These are phyloP conservation scores for Podila horticola DNA, from an alignment of 192 early-diverging fungal species.

Conservation along the genomic window DNA sequence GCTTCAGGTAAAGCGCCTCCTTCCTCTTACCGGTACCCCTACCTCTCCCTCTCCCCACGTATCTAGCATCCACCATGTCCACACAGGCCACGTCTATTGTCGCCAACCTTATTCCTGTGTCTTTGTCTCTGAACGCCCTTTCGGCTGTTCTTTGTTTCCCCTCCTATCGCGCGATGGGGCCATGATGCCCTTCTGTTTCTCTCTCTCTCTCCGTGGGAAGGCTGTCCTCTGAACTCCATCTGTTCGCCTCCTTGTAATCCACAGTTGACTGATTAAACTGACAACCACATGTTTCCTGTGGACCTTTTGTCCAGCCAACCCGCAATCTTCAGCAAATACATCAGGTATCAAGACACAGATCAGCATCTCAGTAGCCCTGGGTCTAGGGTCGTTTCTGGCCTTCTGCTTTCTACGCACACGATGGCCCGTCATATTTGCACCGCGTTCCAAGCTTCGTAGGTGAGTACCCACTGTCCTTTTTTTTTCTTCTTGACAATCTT, in stretches of 20 bases:
- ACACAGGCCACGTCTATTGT: neutral
- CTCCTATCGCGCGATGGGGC: neutral
- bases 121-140: neutral
- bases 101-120: neutral
- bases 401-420: slow-evolving; percentile 53
- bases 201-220: neutral
- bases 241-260: neutral
- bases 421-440: slow-evolving; percentile 55
- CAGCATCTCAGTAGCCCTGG: slow-evolving; percentile 21
- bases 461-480: neutral
- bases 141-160: too few species aligned
- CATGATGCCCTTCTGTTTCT: neutral
- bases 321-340: slow-evolving; percentile 15
- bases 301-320: neutral
- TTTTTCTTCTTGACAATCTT: too few species aligned
- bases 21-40: neutral
- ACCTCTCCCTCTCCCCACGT: neutral
- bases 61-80: neutral
- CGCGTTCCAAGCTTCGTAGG: slow-evolving; percentile 48
- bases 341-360: slow-evolving; percentile 53
- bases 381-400: slow-evolving; percentile 33
- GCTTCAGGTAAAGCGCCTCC: too few species aligned
- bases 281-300: neutral
- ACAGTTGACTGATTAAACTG: neutral
- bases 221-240: neutral